These are phyloP conservation scores for Magnaporthiopsis rhizophila DNA, from an alignment of 2,329 filamentous ascomycete genomes.

Conservation along the genomic window DNA sequence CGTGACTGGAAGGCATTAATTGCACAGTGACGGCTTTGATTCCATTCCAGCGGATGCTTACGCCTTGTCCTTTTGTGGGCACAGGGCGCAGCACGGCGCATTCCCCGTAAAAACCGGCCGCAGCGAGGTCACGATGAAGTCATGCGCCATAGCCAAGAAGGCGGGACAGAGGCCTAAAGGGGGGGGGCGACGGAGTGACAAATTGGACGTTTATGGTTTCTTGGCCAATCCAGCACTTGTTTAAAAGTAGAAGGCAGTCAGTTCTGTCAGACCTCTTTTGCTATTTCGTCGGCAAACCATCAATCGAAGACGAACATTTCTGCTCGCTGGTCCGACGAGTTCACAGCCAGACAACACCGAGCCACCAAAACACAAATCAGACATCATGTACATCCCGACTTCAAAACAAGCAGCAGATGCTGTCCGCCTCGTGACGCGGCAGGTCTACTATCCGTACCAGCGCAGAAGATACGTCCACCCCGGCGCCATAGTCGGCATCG, in stretches of 20 bases:
- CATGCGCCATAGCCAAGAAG: not conserved
- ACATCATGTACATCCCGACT: not conserved
- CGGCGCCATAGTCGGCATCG: not conserved
- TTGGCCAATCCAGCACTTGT: not conserved
- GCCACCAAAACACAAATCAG: not conserved
- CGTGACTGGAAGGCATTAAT: not conserved
- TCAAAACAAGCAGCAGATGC: not conserved
- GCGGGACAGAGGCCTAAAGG: no score
- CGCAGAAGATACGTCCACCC: not conserved
- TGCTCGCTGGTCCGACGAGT: not conserved
- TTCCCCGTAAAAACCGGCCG: not conserved
- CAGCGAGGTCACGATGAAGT: conserved; percentile 3
- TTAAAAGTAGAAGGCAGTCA: not conserved
- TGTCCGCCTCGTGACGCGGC: not conserved
- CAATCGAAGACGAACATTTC: not conserved
- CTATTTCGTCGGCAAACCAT: not conserved
- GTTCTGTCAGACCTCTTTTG: no score
- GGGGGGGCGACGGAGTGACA: not conserved
- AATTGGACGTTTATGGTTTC: not conserved
- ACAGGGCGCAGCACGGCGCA: no score
- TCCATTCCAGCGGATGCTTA: no score
- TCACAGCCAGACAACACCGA: not conserved
- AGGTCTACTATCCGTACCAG: not conserved
- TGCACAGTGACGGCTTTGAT: not conserved
- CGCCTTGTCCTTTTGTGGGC: no score